These are phyloP conservation scores for cucumber (Cucumis sativus) DNA, from an alignment of 306 rosid species.

Conservation along the genomic window DNA sequence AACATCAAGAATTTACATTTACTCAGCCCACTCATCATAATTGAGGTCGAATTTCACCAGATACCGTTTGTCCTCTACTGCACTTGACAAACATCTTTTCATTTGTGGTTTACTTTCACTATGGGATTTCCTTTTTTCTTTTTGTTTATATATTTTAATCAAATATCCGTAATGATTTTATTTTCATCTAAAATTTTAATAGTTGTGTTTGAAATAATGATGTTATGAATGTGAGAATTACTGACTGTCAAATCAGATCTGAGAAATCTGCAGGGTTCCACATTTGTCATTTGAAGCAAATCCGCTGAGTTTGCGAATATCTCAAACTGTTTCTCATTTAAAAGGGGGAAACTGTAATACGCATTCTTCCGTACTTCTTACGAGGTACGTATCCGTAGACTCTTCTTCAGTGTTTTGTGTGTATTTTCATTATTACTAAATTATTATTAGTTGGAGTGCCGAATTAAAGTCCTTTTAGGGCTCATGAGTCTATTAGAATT, in stretches of 20 bases:
- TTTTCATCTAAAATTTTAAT: background rate
- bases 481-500: background rate
- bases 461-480: background rate
- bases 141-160: background rate
- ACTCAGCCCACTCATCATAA: background rate
- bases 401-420: background rate
- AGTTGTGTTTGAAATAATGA: background rate
- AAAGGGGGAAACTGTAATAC: background rate
- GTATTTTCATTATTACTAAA: background rate
- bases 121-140: background rate
- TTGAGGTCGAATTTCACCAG: background rate
- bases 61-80: background rate
- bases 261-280: background rate
- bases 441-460: background rate
- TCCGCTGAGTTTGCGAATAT: background rate
- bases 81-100: background rate
- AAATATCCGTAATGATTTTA: background rate
- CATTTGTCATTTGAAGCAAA: background rate
- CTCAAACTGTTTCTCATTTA: background rate
- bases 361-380: background rate
- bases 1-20: background rate
- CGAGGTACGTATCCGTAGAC: background rate
- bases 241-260: background rate
- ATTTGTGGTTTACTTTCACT: background rate
- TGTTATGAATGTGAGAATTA: background rate